Evolutionary conservation across 768 basidiomycete species (phyloP).

Genomic region (Calocybe cyanea): DNA sequence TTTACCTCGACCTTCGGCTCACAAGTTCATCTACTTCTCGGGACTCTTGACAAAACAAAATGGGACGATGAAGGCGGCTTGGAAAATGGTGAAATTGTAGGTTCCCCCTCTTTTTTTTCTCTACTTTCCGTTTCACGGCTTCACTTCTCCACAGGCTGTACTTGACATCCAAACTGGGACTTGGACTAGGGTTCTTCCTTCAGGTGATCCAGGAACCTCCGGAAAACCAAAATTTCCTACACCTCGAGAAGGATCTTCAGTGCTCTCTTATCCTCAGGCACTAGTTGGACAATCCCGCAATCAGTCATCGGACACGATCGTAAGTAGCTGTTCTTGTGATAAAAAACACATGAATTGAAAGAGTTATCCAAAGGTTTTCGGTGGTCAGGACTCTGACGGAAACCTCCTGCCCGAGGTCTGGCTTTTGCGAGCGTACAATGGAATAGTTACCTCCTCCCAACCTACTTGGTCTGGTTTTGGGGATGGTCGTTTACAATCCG

Average conservation of each 20-base stretch:
- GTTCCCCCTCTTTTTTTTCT: slow-evolving; percentile 17
- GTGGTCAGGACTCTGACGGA: slow-evolving; percentile 66
- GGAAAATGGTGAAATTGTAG: slow-evolving; percentile 69
- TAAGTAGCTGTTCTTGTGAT: slow-evolving; percentile 21
- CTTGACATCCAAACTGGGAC: slow-evolving; percentile 55
- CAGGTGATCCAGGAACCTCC: slow-evolving; percentile 66
- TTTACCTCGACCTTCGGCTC: slow-evolving; percentile 53
- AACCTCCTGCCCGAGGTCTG: slow-evolving; percentile 72
- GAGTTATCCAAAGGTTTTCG: slow-evolving; percentile 49
- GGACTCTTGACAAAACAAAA: slow-evolving; percentile 55
- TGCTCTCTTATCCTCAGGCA: slow-evolving; percentile 47
- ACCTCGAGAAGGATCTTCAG: slow-evolving; percentile 69
- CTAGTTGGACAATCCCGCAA: slow-evolving; percentile 54
- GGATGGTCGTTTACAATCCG: slow-evolving; percentile 56
- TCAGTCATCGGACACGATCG: slow-evolving; percentile 61
- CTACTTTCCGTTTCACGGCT: not conserved
- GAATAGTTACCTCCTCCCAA: slow-evolving; percentile 50
- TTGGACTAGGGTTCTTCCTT: slow-evolving; percentile 72
- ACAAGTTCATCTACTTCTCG: slow-evolving; percentile 69
- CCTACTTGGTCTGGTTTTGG: slow-evolving; percentile 64
- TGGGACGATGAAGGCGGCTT: slow-evolving; percentile 68
- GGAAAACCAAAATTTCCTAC: slow-evolving; percentile 51
- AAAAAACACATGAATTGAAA: slow-evolving; percentile 3
- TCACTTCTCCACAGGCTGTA: slow-evolving; percentile 43
- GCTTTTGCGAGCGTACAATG: slow-evolving; percentile 72